phyloP scores from a whole-genome alignment of 148 eudicot genomes.

The Spergularia marina region DNA sequence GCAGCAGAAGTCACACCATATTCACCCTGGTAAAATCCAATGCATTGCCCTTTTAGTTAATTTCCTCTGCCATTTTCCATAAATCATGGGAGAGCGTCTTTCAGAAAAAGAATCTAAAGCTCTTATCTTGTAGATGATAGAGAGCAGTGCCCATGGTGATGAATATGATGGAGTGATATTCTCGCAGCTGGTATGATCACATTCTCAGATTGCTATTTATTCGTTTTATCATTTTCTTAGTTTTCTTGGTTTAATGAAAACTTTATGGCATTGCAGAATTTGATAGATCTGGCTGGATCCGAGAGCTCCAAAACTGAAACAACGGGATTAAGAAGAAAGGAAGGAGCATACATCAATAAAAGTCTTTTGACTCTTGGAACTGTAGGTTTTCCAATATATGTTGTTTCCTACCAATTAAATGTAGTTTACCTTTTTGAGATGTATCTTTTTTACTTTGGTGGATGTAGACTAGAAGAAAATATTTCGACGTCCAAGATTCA shows the following conservation, averaged over 20 bases:
- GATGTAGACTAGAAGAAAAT: background rate
- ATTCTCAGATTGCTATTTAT: background rate
- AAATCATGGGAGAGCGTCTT: background rate
- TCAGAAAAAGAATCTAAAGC: background rate
- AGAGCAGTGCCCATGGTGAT: constrained; percentile 94
- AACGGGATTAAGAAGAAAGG: constrained; percentile 93
- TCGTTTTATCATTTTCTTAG: background rate
- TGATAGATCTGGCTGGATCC: constrained; percentile 97
- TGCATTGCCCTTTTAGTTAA: background rate
- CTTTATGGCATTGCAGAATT: constrained; percentile 49
- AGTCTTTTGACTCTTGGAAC: constrained; percentile 99
- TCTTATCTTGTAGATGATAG: constrained; percentile 64
- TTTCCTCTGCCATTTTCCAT: background rate
- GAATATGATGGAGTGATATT: constrained; percentile 96
- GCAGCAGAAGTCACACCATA: constrained; percentile 98
- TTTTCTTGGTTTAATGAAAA: constrained; percentile 11
- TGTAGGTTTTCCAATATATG: constrained; percentile 42
- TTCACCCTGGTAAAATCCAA: constrained; percentile 71
- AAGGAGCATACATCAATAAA: constrained; percentile 96
- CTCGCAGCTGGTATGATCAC: constrained; percentile 82
- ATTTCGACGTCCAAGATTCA: background rate
- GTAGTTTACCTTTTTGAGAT: background rate
- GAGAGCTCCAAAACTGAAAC: constrained; percentile 99
- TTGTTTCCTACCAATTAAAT: constrained; percentile 1
- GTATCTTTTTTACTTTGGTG: background rate